Conservation (phyloP, 345 rosid genomes). For the rapeseed (Brassica napus) region DNA sequence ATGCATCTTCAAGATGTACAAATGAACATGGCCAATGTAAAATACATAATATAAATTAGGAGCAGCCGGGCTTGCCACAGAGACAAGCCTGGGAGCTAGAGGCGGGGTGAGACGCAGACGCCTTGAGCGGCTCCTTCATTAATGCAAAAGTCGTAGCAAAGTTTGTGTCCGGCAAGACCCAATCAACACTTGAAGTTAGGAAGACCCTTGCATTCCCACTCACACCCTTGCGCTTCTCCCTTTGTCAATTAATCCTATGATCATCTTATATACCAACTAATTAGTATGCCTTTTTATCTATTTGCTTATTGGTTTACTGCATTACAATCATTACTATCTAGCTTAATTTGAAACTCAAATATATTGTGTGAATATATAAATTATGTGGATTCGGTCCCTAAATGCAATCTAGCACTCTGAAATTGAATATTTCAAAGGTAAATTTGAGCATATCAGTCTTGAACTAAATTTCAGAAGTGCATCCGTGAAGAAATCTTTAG, state of each 20-base stretch:
- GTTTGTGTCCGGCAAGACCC: not conserved
- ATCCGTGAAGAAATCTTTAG: too few relatives aligned
- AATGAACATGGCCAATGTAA: too few relatives aligned
- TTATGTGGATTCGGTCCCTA: too few relatives aligned
- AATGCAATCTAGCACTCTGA: too few relatives aligned
- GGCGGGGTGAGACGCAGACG: constrained; percentile 10
- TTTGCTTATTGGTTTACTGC: too few relatives aligned
- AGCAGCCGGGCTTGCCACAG: constrained; percentile 32
- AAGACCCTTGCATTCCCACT: constrained; percentile 30
- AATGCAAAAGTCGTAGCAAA: constrained; percentile 28
- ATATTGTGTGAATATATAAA: too few relatives aligned
- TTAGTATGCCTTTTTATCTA: not conserved
- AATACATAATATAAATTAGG: not conserved
- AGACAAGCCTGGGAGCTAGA: constrained; percentile 17
- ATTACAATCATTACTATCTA: too few relatives aligned
- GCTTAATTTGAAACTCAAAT: too few relatives aligned
- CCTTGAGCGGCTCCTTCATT: constrained; percentile 26
- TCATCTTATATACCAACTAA: not conserved
- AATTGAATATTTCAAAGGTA: too few relatives aligned
- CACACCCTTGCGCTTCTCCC: constrained; percentile 31
- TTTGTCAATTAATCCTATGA: constrained; percentile 4
- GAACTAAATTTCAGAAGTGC: too few relatives aligned
- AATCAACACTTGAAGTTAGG: constrained; percentile 37
- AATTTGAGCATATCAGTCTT: too few relatives aligned
- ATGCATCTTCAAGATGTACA: too few relatives aligned